Evolutionary conservation across 306 rosid species (phyloP).

Genomic region (Alnus rubra): DNA sequence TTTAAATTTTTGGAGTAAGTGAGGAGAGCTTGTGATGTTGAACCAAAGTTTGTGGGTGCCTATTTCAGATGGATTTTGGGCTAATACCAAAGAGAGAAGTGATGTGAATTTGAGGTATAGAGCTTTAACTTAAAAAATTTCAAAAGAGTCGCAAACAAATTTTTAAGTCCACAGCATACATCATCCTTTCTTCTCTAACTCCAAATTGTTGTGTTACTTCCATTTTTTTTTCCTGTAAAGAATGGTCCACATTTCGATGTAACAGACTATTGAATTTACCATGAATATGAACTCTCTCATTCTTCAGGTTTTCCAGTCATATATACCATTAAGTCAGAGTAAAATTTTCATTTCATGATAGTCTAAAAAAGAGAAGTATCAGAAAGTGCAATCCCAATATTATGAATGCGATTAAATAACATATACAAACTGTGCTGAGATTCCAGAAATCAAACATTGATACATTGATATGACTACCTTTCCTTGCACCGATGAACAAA

Average conservation of each 20-base stretch:
- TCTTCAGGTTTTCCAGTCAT: constrained; percentile 5
- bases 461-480: constrained; percentile 49
- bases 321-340: not conserved
- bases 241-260: not conserved
- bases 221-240: not conserved
- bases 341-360: not conserved
- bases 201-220: not conserved
- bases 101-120: not conserved
- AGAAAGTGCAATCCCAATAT: not conserved
- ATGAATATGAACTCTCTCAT: constrained; percentile 14
- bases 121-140: not conserved
- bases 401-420: not conserved
- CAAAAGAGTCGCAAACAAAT: not conserved
- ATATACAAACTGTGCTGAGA: not conserved
- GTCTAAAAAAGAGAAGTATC: not conserved
- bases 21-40: not conserved
- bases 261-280: not conserved
- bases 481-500: constrained; percentile 91
- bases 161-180: not conserved
- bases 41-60: not conserved
- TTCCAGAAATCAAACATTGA: not conserved
- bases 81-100: not conserved
- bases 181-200: not conserved
- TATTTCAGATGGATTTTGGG: not conserved
- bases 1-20: not conserved